Conservation (phyloP, 768 basidiomycete species). For the Leucosporidium yakuticum region DNA sequence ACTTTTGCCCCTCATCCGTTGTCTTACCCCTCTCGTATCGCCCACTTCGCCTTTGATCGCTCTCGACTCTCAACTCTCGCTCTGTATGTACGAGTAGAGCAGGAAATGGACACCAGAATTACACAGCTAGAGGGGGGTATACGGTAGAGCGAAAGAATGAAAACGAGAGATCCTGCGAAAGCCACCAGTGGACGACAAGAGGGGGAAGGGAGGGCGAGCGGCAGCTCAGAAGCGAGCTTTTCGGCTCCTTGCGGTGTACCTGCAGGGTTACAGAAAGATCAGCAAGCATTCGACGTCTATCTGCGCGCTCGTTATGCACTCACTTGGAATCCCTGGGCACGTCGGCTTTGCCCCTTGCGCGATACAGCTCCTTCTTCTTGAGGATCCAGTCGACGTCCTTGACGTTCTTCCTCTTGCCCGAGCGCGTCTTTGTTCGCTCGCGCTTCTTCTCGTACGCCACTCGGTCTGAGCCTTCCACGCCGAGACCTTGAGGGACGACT, state of each 20-base stretch:
- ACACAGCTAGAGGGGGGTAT: too few relatives aligned
- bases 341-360: constrained; percentile 72
- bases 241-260: constrained; percentile 1
- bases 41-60: too few relatives aligned
- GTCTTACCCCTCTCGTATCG: too few relatives aligned
- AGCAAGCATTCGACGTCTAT: too few relatives aligned
- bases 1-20: too few relatives aligned
- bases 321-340: constrained; percentile 54
- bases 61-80: too few relatives aligned
- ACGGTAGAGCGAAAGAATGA: too few relatives aligned
- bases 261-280: not conserved
- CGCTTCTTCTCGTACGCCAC: constrained; percentile 71
- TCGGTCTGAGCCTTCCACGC: constrained; percentile 36
- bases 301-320: too few relatives aligned
- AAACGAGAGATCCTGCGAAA: too few relatives aligned
- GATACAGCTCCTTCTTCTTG: constrained; percentile 93
- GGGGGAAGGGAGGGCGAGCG: not conserved
- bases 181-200: not conserved
- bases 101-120: too few relatives aligned
- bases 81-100: too few relatives aligned
- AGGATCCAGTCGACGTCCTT: constrained; percentile 63
- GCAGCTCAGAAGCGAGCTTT: constrained; percentile 3
- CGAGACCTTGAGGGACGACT: constrained; percentile 10
- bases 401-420: constrained; percentile 54
- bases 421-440: constrained; percentile 47